phyloP scores from a whole-genome alignment of 1,284 basidiomycete genomes.

The Mycocalia duriaeana region DNA sequence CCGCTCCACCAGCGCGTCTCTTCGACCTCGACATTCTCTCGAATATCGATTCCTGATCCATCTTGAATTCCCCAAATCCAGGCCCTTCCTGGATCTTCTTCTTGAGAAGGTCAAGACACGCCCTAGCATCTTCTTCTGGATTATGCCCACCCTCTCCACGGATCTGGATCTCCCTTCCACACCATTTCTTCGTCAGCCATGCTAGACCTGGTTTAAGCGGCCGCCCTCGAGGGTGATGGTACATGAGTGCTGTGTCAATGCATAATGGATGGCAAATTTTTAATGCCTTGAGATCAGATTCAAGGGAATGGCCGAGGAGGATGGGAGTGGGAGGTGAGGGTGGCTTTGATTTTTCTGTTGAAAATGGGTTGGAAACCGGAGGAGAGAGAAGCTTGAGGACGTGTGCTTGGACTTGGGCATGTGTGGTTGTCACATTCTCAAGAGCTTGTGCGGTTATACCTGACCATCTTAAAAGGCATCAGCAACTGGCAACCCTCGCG shows the following conservation, averaged over 20 bases:
- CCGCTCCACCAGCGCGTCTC: slow-evolving; percentile 30
- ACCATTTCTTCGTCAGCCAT: slow-evolving; percentile 90
- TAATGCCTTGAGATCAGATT: slow-evolving; percentile 83
- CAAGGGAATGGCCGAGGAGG: slow-evolving; percentile 89
- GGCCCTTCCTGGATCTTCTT: slow-evolving; percentile 79
- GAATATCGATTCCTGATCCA: slow-evolving; percentile 82
- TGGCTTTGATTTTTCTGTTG: slow-evolving; percentile 13
- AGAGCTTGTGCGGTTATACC: slow-evolving; percentile 81
- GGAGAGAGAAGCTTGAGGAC: slow-evolving; percentile 56
- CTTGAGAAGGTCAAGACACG: slow-evolving; percentile 77
- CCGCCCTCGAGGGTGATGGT: slow-evolving; percentile 84
- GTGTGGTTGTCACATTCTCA: slow-evolving; percentile 63
- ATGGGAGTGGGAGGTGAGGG: slow-evolving; percentile 64
- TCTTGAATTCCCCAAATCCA: slow-evolving; percentile 81
- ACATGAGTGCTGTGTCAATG: slow-evolving; percentile 86
- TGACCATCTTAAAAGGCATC: slow-evolving; percentile 61
- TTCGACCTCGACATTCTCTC: slow-evolving; percentile 66
- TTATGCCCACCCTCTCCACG: slow-evolving; percentile 80
- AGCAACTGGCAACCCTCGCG: not conserved
- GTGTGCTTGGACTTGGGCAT: slow-evolving; percentile 70
- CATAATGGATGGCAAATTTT: slow-evolving; percentile 79
- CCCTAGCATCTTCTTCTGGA: slow-evolving; percentile 86
- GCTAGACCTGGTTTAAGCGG: slow-evolving; percentile 89
- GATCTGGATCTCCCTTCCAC: slow-evolving; percentile 80
- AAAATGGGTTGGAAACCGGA: slow-evolving; percentile 41